Base-by-base conservation (phyloP, 331 rosid species). In the Saraca asoca region DNA sequence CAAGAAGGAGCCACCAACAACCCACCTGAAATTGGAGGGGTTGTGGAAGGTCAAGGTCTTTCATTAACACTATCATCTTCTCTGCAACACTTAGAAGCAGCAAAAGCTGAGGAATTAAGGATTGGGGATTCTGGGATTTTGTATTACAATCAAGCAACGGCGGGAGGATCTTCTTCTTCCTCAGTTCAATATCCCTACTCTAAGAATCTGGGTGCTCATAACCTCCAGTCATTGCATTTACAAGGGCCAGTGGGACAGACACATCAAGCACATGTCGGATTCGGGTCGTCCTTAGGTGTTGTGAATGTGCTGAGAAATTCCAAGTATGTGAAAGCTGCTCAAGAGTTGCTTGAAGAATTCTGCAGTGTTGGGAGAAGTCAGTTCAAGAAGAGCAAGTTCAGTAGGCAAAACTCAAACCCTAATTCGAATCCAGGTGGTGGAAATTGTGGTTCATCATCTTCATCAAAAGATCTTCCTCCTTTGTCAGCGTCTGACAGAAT, bases 351-450 rank as follows among this genome's bases (percentile, higher is more conserved):
- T 0, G 96, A 94, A 74, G 99, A 94, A 69, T 94, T 90, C 73
- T 94, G 99, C 64, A 88, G 96, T 59, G 97, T 94, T 6, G 99
- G 99, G 3, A 85, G 88, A 75, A 91, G 85, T 20, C 92, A 90
- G 10, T 77, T 90, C 66, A 93, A 86, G 85, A 94, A 88, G 75
- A 83, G 12, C 77, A 94, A 88, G 66, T 75, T 79, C 51, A 78
- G 59, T 35, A 61, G 59, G 13, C 87, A 85, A 35, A 76, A 63
- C 42, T 38, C 85, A 49, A 85, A 91, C 96, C 95, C 87, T 90
- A 90, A 78, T 54, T 81, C 90, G 41, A 81, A 82, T 58, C 82
- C 77, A 9, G 81, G 73, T 39, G 74, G 82, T 19, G 79, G 69
- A 0, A 76, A 52, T 9, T 87, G 75, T 17, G 78, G 71, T 58